These are phyloP conservation scores for Fermentozyma sake DNA, from an alignment of 1,139 yeast species.

Conservation along the genomic window DNA sequence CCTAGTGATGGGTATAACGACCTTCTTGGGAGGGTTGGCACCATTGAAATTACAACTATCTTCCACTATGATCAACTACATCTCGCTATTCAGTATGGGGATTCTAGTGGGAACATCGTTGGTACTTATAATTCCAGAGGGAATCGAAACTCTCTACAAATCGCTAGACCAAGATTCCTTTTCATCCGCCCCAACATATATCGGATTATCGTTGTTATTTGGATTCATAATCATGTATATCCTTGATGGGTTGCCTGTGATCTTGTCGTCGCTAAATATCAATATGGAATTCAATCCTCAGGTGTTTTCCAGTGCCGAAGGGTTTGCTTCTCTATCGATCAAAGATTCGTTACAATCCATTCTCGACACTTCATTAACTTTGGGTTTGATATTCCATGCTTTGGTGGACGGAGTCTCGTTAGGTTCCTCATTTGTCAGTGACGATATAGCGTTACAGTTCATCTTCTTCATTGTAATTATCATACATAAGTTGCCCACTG, in stretches of 20 bases:
- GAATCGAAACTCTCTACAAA: constrained; percentile 45
- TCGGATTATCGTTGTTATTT: constrained; percentile 32
- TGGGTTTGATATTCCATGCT: constrained; percentile 66
- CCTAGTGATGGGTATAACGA: constrained; percentile 25
- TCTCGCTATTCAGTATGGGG: constrained; percentile 58
- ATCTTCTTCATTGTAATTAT: constrained; percentile 57
- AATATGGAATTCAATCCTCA: constrained; percentile 7
- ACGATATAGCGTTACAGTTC: constrained; percentile 42
- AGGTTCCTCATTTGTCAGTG: constrained; percentile 54
- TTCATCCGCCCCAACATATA: constrained; percentile 13
- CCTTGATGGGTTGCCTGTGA: constrained; percentile 32
- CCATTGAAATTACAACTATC: constrained; percentile 23
- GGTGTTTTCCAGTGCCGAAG: constrained; percentile 1
- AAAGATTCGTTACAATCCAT: constrained; percentile 14
- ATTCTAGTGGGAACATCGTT: constrained; percentile 60
- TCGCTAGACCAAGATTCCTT: constrained; percentile 16
- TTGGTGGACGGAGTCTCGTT: constrained; percentile 73
- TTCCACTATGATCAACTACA: constrained; percentile 12
- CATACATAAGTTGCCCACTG: constrained; percentile 72
- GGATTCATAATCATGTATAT: constrained; percentile 54
- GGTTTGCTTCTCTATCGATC: constrained; percentile 1
- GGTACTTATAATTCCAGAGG: constrained; percentile 69
- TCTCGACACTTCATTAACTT: constrained; percentile 38
- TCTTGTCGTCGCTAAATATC: constrained; percentile 6
- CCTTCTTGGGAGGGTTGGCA: constrained; percentile 30